phyloP scores from a whole-genome alignment of 192 early-diverging fungal species.

The Linnemannia hyalina region DNA sequence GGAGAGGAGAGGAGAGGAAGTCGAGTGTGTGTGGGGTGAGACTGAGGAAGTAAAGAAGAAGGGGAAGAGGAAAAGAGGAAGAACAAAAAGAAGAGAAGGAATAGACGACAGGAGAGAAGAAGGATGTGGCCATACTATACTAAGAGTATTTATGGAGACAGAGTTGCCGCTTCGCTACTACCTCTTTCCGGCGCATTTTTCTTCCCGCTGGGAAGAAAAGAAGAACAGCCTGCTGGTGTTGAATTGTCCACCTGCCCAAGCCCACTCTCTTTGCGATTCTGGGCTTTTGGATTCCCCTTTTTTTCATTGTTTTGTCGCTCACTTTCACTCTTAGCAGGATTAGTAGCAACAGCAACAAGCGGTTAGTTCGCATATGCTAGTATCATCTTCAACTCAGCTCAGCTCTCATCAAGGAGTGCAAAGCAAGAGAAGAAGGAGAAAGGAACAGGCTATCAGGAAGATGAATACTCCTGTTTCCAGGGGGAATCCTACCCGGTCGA shows the following conservation, averaged over 20 bases:
- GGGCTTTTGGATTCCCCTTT: background rate
- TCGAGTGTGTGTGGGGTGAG: slow-evolving; percentile 3
- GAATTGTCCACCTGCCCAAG: background rate
- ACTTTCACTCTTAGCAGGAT: background rate
- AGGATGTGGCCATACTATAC: too few relatives aligned
- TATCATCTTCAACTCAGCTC: too few relatives aligned
- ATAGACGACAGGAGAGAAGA: background rate
- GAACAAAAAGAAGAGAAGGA: background rate
- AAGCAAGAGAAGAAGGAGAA: too few relatives aligned
- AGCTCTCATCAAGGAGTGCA: too few relatives aligned
- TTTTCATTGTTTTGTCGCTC: background rate
- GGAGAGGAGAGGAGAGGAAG: background rate
- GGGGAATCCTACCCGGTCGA: too few relatives aligned
- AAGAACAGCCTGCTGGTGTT: background rate
- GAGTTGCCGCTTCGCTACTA: background rate
- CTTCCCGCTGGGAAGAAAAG: background rate
- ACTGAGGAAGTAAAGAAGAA: background rate
- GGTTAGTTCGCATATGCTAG: too few relatives aligned
- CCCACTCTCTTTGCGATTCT: background rate
- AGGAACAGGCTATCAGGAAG: too few relatives aligned
- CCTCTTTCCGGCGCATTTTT: background rate
- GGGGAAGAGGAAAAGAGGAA: background rate
- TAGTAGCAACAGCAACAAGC: too few relatives aligned
- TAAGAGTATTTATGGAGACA: slow-evolving; percentile 4
- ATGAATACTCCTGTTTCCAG: too few relatives aligned